Evolutionary conservation across 202 grass and related monocot genomes (phyloP), one percentile per base, ranked within the genome.

Genomic region (Setaria italica): DNA sequence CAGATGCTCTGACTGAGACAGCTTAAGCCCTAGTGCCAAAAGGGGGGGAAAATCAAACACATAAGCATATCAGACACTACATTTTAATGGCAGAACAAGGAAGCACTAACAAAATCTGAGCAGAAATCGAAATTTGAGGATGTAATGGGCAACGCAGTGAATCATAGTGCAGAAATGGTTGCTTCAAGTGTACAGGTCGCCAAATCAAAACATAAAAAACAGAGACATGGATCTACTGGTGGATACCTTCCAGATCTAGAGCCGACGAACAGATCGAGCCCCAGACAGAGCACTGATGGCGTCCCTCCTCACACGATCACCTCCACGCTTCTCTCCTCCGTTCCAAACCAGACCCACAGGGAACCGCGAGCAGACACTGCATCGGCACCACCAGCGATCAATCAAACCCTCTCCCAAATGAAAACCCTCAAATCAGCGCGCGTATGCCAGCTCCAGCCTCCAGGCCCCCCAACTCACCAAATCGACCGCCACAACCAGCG

Each of bases 171-270:
- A 63, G 53, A 86, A 46, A 37, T 13, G 9, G 13, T 2, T 8
- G 32, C 43, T 74, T 83, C 55, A 49, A 34, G 13, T 8, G 55
- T 11, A n/a, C 45, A 15, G 55, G 64, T 48, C 8, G 8, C 2
- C 0, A 78, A 48, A 71, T 5, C 15, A 72, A 16, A 42, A 0
- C 29, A 12, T 47, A 60, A 3, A 25, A 17, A 79, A 0, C 14
- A 37, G 11, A 35, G 29, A n/a, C 77, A 76, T 16, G 13, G 76
- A 80, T 67, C 73, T 67, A 46, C 39, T 33, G 29, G 11, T 1
- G 15, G 4, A 32, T 87, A 87, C 89, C 89, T 91, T 87, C 43
- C 76, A 87, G 89, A 91, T 91, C 81, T 80, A 59, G 54, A 70
- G 45, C 32, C 25, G 70, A 64, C 0, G 70, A 90, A 54, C 76